Base-by-base conservation (phyloP, 176 grass and related monocot genomes). In the Poa annua region DNA sequence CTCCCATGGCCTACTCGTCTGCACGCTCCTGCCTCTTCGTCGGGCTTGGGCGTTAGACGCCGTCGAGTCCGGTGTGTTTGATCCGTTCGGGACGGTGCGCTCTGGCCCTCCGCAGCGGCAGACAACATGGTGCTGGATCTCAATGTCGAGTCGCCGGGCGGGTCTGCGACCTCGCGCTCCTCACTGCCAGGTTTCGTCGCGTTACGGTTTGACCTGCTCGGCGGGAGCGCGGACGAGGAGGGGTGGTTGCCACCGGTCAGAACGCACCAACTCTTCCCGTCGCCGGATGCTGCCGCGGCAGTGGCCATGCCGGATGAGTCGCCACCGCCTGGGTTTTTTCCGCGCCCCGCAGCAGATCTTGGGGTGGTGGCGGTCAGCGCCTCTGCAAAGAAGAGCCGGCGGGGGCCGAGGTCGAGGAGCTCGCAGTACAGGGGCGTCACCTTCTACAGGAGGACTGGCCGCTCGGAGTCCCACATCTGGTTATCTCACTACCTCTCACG, bases 371-470 rank as follows among this genome's bases (percentile, higher is more conserved):
- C 11, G 9, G 55, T 54, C 21, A 39, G 32, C 7, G 49, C 26
- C 79, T 71, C 81, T 81, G 84, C 79, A 66, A 97, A 90, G 90
- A 97, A 94, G 88, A 94, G 92, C 89, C 80, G 94, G 35, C 85
- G 94, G 3, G 94, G 94, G 4, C 94, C 94, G 24, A 85, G 94
- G 87, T 97, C 94, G 6, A 84, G 94, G 13, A 97, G 90, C 81
- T 97, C 94, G 44, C 94, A 97, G 68, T 97, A 97, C 80, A 86
- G 94, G 59, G n/a, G 94, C 51, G 92, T 97, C 68, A 97, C 94
- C 59, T 97, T 94, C 91, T 97, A 97, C 80, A 49, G 92, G 94
- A 45, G 44, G 44, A 45, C 44, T 12, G 44, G 44, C 44, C 44
- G 44, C 44, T 45, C 10, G 44, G 44, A 97, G 84, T 97, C 94